phyloP scores from a whole-genome alignment of 768 basidiomycete genomes.

The Heimioporus sp. region DNA sequence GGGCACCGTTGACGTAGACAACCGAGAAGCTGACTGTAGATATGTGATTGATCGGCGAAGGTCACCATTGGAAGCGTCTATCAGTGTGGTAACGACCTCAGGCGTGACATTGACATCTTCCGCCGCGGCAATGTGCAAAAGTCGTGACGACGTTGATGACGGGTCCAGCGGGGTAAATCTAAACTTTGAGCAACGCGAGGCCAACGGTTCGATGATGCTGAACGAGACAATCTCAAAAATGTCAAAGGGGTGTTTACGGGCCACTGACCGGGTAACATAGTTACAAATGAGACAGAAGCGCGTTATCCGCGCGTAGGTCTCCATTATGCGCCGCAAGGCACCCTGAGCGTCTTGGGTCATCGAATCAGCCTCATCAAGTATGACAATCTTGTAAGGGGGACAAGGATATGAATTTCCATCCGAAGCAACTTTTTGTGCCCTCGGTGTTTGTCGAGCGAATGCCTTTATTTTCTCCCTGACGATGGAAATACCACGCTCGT shows the following conservation, averaged over 20 bases:
- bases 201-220: slow-evolving; percentile 97
- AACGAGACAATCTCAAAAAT: background rate
- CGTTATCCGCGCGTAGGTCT: slow-evolving; percentile 95
- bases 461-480: slow-evolving; percentile 99
- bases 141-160: slow-evolving; percentile 67
- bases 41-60: slow-evolving; percentile 97
- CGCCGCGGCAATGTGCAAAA: slow-evolving; percentile 74
- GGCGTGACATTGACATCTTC: slow-evolving; percentile 63
- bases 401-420: slow-evolving; percentile 88
- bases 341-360: slow-evolving; percentile 99
- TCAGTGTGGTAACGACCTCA: slow-evolving; percentile 68
- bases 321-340: slow-evolving; percentile 97
- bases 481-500: slow-evolving; percentile 95
- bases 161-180: slow-evolving; percentile 92
- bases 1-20: slow-evolving; percentile 71
- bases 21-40: slow-evolving; percentile 90
- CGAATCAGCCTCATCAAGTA: slow-evolving; percentile 97
- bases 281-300: slow-evolving; percentile 98
- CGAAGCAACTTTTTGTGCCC: slow-evolving; percentile 69
- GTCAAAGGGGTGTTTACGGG: background rate
- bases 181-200: slow-evolving; percentile 99
- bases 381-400: slow-evolving; percentile 98
- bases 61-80: slow-evolving; percentile 84
- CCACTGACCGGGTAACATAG: slow-evolving; percentile 88
- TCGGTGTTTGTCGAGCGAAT: slow-evolving; percentile 91